A percentile compares a stretch with the other conserved stretches of the same genome.
Evolutionary conservation across 2,329 filamentous ascomycete genomes (phyloP).

Genomic region (Didymella keratinophila): DNA sequence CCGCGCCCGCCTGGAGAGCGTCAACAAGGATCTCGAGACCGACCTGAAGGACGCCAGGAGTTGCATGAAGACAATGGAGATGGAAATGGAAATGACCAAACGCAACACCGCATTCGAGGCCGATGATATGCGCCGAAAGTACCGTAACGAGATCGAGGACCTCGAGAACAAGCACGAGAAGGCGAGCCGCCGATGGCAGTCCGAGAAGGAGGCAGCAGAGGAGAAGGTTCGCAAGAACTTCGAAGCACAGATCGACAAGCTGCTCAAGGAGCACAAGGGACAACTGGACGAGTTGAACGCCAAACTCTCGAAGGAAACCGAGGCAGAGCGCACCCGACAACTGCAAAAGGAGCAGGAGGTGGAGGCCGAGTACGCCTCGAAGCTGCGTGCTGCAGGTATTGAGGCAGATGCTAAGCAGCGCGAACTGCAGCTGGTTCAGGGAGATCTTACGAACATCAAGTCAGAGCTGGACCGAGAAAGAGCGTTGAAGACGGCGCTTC

Average conservation of each 20-base stretch:
- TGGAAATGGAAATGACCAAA: slow-evolving; percentile 60
- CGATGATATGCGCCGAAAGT: slow-evolving; percentile 62
- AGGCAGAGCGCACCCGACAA: slow-evolving; percentile 68
- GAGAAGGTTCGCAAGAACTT: slow-evolving; percentile 54
- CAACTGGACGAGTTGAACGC: slow-evolving; percentile 71
- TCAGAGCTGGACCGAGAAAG: slow-evolving; percentile 65
- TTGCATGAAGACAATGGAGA: slow-evolving; percentile 59
- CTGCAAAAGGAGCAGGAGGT: slow-evolving; percentile 72
- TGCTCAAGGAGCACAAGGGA: slow-evolving; percentile 70
- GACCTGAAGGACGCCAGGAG: slow-evolving; percentile 71
- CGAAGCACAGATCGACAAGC: slow-evolving; percentile 63
- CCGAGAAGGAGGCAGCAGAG: slow-evolving; percentile 58
- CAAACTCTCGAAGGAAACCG: slow-evolving; percentile 69
- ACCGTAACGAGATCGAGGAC: slow-evolving; percentile 65
- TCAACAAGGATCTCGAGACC: slow-evolving; percentile 66
- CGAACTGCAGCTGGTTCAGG: slow-evolving; percentile 59
- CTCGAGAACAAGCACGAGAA: slow-evolving; percentile 62
- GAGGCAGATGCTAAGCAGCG: slow-evolving; percentile 63
- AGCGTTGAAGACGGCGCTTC: slow-evolving; percentile 64
- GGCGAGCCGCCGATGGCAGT: slow-evolving; percentile 64
- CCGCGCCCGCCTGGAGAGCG: slow-evolving; percentile 58
- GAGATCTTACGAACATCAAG: slow-evolving; percentile 59
- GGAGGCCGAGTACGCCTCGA: slow-evolving; percentile 60
- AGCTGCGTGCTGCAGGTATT: slow-evolving; percentile 68
- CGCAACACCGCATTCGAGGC: slow-evolving; percentile 61